Evolutionary conservation across 805 yeast species (phyloP).

Genomic region (Vanderwaltozyma verrucispora): DNA sequence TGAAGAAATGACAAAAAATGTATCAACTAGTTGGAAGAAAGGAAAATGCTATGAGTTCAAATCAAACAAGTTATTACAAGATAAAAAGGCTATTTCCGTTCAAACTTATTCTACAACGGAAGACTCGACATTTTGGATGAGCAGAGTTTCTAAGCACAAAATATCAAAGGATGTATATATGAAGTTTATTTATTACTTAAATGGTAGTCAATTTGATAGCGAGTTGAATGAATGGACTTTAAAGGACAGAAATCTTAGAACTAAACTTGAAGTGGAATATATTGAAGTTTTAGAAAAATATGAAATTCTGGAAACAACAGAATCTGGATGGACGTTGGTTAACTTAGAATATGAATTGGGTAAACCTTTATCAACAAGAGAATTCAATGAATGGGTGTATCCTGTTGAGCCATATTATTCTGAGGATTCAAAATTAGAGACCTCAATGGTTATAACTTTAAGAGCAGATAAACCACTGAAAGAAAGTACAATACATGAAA

Average conservation of each 20-base stretch:
- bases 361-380: conserved; percentile 29
- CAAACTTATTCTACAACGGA: conserved; percentile 25
- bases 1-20: conserved; percentile 16
- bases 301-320: conserved; percentile 12
- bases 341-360: conserved; percentile 31
- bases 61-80: conserved; percentile 5
- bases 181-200: conserved; percentile 19
- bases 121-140: conserved; percentile 28
- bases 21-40: conserved; percentile 23
- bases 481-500: conserved; percentile 9
- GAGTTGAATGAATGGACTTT: conserved; percentile 12
- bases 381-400: conserved; percentile 30
- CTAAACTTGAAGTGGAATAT: conserved; percentile 27
- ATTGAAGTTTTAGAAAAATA: conserved; percentile 26
- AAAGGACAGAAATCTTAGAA: conserved; percentile 23
- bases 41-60: conserved; percentile 26
- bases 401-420: conserved; percentile 17
- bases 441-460: conserved; percentile 27
- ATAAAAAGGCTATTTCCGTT: conserved; percentile 20
- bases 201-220: conserved; percentile 19
- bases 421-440: conserved; percentile 13
- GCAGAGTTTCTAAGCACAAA: conserved; percentile 23
- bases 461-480: conserved; percentile 21
- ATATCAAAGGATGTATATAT: conserved; percentile 12
- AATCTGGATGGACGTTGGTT: conserved; percentile 23